Evolutionary conservation across 1,284 basidiomycete genomes (phyloP).

Genomic region (Trichosporon ovoides): DNA sequence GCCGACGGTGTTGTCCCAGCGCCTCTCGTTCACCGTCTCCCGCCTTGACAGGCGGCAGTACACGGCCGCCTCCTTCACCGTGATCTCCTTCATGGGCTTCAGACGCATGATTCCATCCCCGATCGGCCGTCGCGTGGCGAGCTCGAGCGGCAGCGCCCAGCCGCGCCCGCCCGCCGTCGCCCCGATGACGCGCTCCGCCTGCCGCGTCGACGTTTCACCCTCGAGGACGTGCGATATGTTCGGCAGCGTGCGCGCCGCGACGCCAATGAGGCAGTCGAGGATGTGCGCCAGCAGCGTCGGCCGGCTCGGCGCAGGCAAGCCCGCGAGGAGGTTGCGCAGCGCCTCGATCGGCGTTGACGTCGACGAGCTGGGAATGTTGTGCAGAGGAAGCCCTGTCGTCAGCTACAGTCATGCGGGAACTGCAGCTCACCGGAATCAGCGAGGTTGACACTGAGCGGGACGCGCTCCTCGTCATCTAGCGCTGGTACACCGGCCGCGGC

Average conservation of each 20-base stretch:
- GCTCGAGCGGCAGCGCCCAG: slow-evolving; percentile 66
- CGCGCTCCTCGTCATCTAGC: neutral
- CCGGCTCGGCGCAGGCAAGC: slow-evolving; percentile 72
- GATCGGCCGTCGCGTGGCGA: slow-evolving; percentile 51
- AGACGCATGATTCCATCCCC: slow-evolving; percentile 55
- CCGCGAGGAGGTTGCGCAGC: slow-evolving; percentile 59
- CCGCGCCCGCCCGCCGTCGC: slow-evolving; percentile 74
- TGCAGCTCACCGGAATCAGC: slow-evolving; percentile 26
- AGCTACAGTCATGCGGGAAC: neutral
- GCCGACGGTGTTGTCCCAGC: slow-evolving; percentile 50
- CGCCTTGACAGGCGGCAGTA: slow-evolving; percentile 32
- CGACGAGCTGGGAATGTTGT: slow-evolving; percentile 26
- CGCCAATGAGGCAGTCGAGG: slow-evolving; percentile 64
- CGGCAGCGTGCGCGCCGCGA: slow-evolving; percentile 57
- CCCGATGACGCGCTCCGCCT: slow-evolving; percentile 70
- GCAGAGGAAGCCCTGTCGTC: slow-evolving; percentile 34
- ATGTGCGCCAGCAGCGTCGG: slow-evolving; percentile 60
- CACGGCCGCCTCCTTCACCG: slow-evolving; percentile 65
- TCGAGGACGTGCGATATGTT: slow-evolving; percentile 68
- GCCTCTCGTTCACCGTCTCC: slow-evolving; percentile 66
- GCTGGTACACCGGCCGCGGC: neutral
- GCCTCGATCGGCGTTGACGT: slow-evolving; percentile 51
- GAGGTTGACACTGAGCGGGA: slow-evolving; percentile 20
- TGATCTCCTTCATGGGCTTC: slow-evolving; percentile 68
- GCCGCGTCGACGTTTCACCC: slow-evolving; percentile 73